These are phyloP conservation scores for Xylaria intraflava DNA, from an alignment of 495 filamentous ascomycete genomes.

Conservation along the genomic window DNA sequence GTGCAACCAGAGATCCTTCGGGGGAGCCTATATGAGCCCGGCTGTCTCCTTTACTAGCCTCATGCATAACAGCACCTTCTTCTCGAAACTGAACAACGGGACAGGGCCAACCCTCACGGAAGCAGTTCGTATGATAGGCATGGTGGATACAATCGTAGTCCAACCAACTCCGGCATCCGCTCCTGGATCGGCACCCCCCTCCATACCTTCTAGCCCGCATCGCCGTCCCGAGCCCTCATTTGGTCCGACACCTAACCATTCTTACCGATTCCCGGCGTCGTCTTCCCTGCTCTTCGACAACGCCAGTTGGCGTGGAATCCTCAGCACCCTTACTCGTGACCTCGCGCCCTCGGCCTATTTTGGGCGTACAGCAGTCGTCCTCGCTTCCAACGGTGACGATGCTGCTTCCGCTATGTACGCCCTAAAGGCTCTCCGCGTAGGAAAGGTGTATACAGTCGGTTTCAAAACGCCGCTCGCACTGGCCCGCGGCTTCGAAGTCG, in stretches of 20 bases:
- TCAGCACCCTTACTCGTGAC: slow-evolving; percentile 70
- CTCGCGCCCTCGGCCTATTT: slow-evolving; percentile 75
- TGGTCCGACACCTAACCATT: background rate
- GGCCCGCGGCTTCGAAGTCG: slow-evolving; percentile 51
- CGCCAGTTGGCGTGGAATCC: slow-evolving; percentile 75
- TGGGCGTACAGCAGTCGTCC: slow-evolving; percentile 64
- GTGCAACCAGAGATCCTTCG: slow-evolving; percentile 63
- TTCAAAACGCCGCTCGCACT: slow-evolving; percentile 64
- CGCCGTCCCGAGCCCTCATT: slow-evolving; percentile 10
- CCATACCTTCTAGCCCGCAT: slow-evolving; percentile 35
- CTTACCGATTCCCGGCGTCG: slow-evolving; percentile 28
- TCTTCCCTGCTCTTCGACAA: slow-evolving; percentile 65
- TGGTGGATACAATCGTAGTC: slow-evolving; percentile 72
- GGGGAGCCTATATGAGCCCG: slow-evolving; percentile 71
- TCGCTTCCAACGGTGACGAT: slow-evolving; percentile 60
- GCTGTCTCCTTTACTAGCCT: slow-evolving; percentile 48
- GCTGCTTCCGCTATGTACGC: slow-evolving; percentile 72
- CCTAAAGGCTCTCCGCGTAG: slow-evolving; percentile 64
- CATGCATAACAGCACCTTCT: slow-evolving; percentile 33
- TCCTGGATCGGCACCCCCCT: slow-evolving; percentile 30
- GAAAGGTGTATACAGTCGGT: slow-evolving; percentile 75
- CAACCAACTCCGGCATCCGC: slow-evolving; percentile 33
- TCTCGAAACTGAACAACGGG: slow-evolving; percentile 38
- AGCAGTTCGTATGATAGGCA: slow-evolving; percentile 65
- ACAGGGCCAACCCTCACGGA: slow-evolving; percentile 62